Evolutionary conservation across 164 flowering plant genomes (phyloP), one percentile per base, ranked within the genome.

Genomic region (Nymphaea colorata): DNA sequence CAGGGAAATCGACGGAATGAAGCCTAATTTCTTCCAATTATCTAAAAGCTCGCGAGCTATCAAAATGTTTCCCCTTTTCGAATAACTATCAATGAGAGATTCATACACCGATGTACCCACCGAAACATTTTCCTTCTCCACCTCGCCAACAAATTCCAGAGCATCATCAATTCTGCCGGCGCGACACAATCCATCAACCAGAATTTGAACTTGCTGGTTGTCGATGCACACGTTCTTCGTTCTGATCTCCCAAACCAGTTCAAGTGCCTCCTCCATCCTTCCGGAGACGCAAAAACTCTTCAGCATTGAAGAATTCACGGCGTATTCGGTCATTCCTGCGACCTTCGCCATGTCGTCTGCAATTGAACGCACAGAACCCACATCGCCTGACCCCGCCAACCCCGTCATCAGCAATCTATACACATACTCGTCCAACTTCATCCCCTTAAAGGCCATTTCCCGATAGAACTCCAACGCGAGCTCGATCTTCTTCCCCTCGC

Each of bases 391-490:
- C 64, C 68, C 66, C 1, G 90, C 84, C 25, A 86, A 69, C 68
- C 87, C 81, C 41, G 76, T 82, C 70, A 90, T 17, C 12, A 92
- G 67, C 75, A 68, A 42, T 69, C 70, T 75, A 68, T 80, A 87
- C 74, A 77, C 67, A 47, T 64, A 74, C 66, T 74, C 62, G 66
- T 80, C 82, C 62, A 86, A 64, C 4, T 16, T 72, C 71, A 85
- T 74, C 45, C 74, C 82, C 70, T 81, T 87, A 8, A 51, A 69
- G 2, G 76, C 78, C 91, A 86, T 86, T 70, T 91, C 96, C 75
- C 79, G 84, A 80, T 89, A 91, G 65, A 84, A 84, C 72, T 87
- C 96, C 75, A 83, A 59, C 0, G 92, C 98, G 72, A 89, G 73
- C n/a, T 90, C 92, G 18, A 83, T 72, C 69, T 84, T 86, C 42